Evolutionary conservation across 257 asterid species (phyloP).

Genomic region (Penstemon eatonii): DNA sequence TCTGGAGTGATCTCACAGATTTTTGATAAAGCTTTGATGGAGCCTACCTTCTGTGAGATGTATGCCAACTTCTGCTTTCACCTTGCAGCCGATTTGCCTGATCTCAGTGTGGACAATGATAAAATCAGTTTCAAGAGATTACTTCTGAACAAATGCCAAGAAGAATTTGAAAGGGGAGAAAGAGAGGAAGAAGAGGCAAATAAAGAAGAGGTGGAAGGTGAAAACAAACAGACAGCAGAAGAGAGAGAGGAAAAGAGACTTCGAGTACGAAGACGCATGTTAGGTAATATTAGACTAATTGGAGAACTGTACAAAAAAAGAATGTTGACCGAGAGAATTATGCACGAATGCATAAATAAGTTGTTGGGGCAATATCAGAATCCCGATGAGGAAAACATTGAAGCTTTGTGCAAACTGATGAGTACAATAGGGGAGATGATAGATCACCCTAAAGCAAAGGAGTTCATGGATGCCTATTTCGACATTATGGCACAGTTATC

Average conservation of each 20-base stretch:
- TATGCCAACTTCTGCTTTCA: conserved; percentile 85
- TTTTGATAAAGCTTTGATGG: conserved; percentile 92
- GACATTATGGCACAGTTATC: conserved; percentile 61
- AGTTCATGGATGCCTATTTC: conserved; percentile 71
- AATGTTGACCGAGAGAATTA: conserved; percentile 94
- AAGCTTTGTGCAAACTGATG: conserved; percentile 93
- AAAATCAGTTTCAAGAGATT: conserved; percentile 83
- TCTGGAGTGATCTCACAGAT: conserved; percentile 90
- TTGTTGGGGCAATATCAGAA: conserved; percentile 74
- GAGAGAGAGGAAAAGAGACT: conserved; percentile 91
- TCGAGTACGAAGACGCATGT: conserved; percentile 70
- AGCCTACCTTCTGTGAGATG: conserved; percentile 99
- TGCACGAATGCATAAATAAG: conserved; percentile 84
- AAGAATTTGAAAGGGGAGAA: conserved; percentile 91
- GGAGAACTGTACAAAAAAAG: conserved; percentile 93
- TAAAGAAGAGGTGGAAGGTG: conserved; percentile 81
- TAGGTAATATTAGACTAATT: conserved; percentile 88
- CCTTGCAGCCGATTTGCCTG: conserved; percentile 82
- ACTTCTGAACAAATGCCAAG: conserved; percentile 88
- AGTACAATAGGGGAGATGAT: conserved; percentile 94
- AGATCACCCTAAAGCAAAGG: conserved; percentile 83
- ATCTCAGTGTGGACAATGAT: conserved; percentile 62
- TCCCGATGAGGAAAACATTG: conserved; percentile 89
- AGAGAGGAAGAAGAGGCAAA: conserved; percentile 91
- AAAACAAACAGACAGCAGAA: conserved; percentile 60